Evolutionary conservation across 805 yeast species (phyloP), one percentile per base, ranked within the genome.

Genomic region (Geotrichum ghanense): DNA sequence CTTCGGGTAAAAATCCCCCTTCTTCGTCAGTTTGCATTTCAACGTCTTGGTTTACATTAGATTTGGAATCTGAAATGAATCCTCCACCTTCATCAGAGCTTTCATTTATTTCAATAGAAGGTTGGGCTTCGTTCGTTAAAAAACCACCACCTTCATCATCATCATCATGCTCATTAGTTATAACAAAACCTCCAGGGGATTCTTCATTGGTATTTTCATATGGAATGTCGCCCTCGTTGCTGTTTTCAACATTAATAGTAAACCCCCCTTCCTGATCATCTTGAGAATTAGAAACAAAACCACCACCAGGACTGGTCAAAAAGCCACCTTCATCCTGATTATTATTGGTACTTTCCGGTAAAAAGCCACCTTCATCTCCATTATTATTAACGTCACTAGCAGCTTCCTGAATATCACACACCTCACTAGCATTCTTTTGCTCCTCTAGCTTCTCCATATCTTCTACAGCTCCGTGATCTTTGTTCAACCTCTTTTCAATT

Each of bases 1-100:
- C n/a, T n/a, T n/a, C n/a, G n/a, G n/a, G n/a, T n/a, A 24, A 7
- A 24, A 24, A 24, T 7, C 27, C 27, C 10, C 27, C 27, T 7
- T 7, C 7, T 24, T 24, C 27, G 10, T 24, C 10, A 7, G 7
- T 12, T 24, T 24, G 10, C 27, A 24, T 24, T 7, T 12, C 27
- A 7, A 7, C 27, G 7, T 7, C 27, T 24, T 7, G 12, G 12
- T 24, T 24, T 7, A 7, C 27, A 24, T 25, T 25, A 9, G 14
- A 9, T 25, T 25, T 25, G n/a, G n/a, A n/a, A n/a, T n/a, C 31
- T 9, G 14, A 24, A 2, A 57, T n/a, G 44, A 60, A 61, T 12
- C 64, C 65, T 16, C 64, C 67, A 6, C 53, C 63, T 14, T 48
- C 41, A 4, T 48, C 48, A 10, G 46, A 47, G 22, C 22, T 49